phyloP scores from a whole-genome alignment of 306 rosid species.

The Crataegus laevigata region DNA sequence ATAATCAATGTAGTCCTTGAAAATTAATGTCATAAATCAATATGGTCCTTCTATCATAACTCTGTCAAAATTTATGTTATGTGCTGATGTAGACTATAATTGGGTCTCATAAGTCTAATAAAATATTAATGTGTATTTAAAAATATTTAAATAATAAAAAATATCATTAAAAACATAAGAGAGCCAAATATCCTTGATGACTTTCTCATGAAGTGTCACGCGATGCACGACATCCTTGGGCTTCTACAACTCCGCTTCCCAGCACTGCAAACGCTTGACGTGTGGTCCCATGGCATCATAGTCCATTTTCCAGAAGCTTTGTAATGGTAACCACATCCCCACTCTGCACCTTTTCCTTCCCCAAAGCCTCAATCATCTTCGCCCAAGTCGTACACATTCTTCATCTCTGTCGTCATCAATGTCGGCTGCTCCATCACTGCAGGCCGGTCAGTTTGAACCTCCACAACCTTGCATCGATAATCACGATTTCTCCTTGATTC shows the following conservation, averaged over 20 bases:
- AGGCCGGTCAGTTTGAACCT: slow-evolving; percentile 83
- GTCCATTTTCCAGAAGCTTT: slow-evolving; percentile 92
- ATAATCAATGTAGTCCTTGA: too few relatives aligned
- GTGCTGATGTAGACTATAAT: too few relatives aligned
- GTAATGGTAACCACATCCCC: slow-evolving; percentile 64
- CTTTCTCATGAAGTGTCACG: slow-evolving; percentile 93
- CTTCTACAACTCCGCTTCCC: slow-evolving; percentile 93
- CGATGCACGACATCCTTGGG: slow-evolving; percentile 97
- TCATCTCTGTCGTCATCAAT: slow-evolving; percentile 88
- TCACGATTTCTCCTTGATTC: slow-evolving; percentile 93
- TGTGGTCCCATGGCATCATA: slow-evolving; percentile 87
- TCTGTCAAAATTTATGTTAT: too few relatives aligned
- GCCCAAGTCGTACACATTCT: slow-evolving; percentile 88
- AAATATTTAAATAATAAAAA: too few relatives aligned
- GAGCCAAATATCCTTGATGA: slow-evolving; percentile 34
- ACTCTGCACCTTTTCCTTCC: slow-evolving; percentile 84
- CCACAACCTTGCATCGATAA: slow-evolving; percentile 87
- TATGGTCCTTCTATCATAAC: too few relatives aligned
- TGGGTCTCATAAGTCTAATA: too few relatives aligned
- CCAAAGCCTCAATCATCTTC: slow-evolving; percentile 86
- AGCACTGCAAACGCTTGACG: slow-evolving; percentile 84
- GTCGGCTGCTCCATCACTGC: slow-evolving; percentile 75
- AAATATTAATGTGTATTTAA: too few relatives aligned
- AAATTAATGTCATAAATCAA: too few relatives aligned
- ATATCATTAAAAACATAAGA: too few relatives aligned